Evolutionary conservation across 495 filamentous ascomycete genomes (phyloP).

Genomic region (Aspergillus mulundensis): DNA sequence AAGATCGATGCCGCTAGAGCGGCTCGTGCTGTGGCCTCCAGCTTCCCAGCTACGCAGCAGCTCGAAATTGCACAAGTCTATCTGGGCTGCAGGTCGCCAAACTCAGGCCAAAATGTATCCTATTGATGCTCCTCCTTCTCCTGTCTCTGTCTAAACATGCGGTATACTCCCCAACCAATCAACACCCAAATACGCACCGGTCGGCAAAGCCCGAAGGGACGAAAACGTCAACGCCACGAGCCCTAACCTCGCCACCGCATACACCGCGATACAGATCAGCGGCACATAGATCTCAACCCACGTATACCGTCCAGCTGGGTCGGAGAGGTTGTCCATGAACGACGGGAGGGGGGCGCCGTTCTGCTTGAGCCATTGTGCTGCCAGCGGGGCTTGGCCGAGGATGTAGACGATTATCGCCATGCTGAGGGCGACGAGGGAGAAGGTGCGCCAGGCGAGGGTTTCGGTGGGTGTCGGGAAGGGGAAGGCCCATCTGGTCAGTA

Average conservation of each 20-base stretch:
- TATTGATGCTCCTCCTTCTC: no score
- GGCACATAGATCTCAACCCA: background rate
- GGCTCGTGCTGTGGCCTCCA: no score
- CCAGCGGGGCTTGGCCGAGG: background rate
- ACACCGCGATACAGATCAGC: background rate
- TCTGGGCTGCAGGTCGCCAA: no score
- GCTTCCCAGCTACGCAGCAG: no score
- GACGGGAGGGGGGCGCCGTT: background rate
- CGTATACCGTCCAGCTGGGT: background rate
- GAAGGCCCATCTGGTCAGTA: background rate
- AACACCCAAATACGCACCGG: background rate
- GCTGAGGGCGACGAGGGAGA: background rate
- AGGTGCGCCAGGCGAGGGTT: background rate
- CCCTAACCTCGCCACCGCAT: background rate
- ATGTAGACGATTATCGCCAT: background rate
- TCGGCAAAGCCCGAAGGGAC: background rate
- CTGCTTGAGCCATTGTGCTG: background rate
- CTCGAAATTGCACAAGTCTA: no score
- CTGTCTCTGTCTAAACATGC: background rate
- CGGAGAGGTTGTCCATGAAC: background rate
- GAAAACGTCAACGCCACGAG: background rate
- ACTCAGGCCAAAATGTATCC: no score
- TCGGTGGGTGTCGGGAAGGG: background rate
- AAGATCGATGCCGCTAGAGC: no score
- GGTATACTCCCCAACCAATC: slow-evolving; percentile 5